phyloP scores from a whole-genome alignment of 2,329 filamentous ascomycete species.

The Penicillium oxalicum region DNA sequence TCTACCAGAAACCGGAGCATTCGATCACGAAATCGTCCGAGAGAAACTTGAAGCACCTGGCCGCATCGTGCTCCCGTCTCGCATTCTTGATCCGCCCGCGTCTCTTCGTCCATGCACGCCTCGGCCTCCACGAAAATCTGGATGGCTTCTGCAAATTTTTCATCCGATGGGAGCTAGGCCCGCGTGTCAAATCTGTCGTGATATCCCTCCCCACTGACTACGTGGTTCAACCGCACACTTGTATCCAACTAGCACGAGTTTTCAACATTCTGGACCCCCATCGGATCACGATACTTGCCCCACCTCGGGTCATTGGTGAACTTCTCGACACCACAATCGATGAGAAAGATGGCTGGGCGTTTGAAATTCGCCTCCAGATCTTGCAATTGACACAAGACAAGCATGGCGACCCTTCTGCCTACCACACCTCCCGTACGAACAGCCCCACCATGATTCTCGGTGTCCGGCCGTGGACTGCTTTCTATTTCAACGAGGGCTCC shows the following conservation, averaged over 20 bases:
- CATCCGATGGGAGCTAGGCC: slow-evolving; percentile 23
- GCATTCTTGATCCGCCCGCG: slow-evolving; percentile 47
- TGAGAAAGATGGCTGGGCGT: slow-evolving; percentile 57
- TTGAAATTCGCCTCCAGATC: slow-evolving; percentile 58
- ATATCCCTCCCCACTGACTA: slow-evolving; percentile 36
- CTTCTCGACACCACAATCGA: slow-evolving; percentile 55
- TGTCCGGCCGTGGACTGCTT: slow-evolving; percentile 54
- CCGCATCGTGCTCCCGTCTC: slow-evolving; percentile 51
- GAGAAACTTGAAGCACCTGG: slow-evolving; percentile 50
- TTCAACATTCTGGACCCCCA: slow-evolving; percentile 51
- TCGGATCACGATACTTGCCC: slow-evolving; percentile 54
- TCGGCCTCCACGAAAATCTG: slow-evolving; percentile 31
- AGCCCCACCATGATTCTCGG: not conserved
- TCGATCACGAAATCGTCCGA: slow-evolving; percentile 36
- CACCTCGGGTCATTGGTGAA: slow-evolving; percentile 57
- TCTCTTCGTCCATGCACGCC: slow-evolving; percentile 53
- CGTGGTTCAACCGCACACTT: slow-evolving; percentile 16
- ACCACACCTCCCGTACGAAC: not conserved
- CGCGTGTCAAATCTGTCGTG: slow-evolving; percentile 45
- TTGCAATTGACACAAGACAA: slow-evolving; percentile 41
- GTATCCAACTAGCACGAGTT: slow-evolving; percentile 51
- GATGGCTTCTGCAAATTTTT: slow-evolving; percentile 37
- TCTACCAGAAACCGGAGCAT: slow-evolving; percentile 48
- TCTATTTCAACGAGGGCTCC: slow-evolving; percentile 69
- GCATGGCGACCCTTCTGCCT: not conserved